Evolutionary conservation across 441 rosid genomes (phyloP).

Genomic region (Mallotus japonicus): DNA sequence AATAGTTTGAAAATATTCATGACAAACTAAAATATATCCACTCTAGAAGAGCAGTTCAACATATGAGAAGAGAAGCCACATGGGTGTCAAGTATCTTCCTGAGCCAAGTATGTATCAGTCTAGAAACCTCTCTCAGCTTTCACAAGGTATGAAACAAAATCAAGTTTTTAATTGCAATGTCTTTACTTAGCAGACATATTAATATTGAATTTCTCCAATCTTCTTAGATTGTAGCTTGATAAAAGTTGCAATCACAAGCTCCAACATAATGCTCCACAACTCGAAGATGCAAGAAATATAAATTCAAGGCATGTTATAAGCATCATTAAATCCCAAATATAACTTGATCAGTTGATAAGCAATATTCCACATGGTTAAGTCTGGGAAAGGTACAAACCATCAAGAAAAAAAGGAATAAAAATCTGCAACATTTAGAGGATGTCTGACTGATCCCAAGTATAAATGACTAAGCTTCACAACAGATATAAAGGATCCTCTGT

Average conservation of each 20-base stretch:
- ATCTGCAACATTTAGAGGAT: neutral
- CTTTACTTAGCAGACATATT: neutral
- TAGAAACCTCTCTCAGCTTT: slow-evolving; percentile 10
- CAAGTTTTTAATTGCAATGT: neutral
- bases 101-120: neutral
- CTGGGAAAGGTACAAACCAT: neutral
- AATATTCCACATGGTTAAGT: neutral
- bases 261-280: slow-evolving; percentile 7
- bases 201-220: neutral
- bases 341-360: neutral
- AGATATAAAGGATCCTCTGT: neutral
- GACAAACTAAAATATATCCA: neutral
- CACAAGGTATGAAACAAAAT: neutral
- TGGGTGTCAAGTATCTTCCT: neutral
- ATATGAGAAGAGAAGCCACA: neutral
- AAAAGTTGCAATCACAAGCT: neutral
- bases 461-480: slow-evolving; percentile 4
- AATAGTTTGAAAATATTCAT: neutral
- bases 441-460: neutral
- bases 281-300: slow-evolving; percentile 7
- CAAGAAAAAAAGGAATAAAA: slow-evolving; percentile 11
- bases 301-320: neutral
- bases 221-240: neutral
- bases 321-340: slow-evolving; percentile 6
- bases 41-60: neutral